phyloP scores from a whole-genome alignment of 805 yeast genomes.

The Nakazawaea laoshanensis region DNA sequence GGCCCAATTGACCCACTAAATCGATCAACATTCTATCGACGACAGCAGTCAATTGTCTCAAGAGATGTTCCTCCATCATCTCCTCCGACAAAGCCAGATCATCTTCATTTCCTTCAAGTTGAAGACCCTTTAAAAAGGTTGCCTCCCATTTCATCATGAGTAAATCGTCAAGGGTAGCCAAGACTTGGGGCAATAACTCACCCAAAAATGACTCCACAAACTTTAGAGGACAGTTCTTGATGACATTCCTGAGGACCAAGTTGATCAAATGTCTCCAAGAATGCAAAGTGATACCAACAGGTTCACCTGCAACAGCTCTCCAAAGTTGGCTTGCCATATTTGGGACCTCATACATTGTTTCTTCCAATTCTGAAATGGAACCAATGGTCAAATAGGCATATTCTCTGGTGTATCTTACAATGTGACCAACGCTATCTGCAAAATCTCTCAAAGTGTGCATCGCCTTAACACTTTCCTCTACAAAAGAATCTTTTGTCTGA shows the following conservation, averaged over 20 bases:
- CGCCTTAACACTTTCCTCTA: constrained; percentile 90
- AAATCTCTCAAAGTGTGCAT: constrained; percentile 90
- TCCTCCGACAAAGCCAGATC: constrained; percentile 91
- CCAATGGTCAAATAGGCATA: constrained; percentile 88
- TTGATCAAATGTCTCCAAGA: constrained; percentile 97
- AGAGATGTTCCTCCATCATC: constrained; percentile 94
- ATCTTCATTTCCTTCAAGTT: constrained; percentile 36
- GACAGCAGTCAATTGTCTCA: constrained; percentile 88
- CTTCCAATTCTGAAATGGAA: constrained; percentile 83
- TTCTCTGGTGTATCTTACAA: constrained; percentile 90
- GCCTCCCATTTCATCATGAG: constrained; percentile 70
- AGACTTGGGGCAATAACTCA: constrained; percentile 69
- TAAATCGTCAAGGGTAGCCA: constrained; percentile 65
- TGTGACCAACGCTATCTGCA: constrained; percentile 96
- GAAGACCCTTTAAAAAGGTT: constrained; percentile 50
- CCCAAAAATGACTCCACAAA: constrained; percentile 62
- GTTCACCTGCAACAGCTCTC: constrained; percentile 80
- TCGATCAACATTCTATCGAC: constrained; percentile 83
- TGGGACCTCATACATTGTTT: constrained; percentile 80
- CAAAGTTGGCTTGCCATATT: constrained; percentile 68
- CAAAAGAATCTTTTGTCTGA: constrained; percentile 87
- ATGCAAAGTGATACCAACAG: constrained; percentile 83
- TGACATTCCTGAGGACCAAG: constrained; percentile 75
- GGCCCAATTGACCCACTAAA: constrained; percentile 70
- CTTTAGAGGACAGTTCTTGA: constrained; percentile 79